Evolutionary conservation across 331 rosid genomes (phyloP), one percentile per base, ranked within the genome.

Genomic region (Saraca asoca): DNA sequence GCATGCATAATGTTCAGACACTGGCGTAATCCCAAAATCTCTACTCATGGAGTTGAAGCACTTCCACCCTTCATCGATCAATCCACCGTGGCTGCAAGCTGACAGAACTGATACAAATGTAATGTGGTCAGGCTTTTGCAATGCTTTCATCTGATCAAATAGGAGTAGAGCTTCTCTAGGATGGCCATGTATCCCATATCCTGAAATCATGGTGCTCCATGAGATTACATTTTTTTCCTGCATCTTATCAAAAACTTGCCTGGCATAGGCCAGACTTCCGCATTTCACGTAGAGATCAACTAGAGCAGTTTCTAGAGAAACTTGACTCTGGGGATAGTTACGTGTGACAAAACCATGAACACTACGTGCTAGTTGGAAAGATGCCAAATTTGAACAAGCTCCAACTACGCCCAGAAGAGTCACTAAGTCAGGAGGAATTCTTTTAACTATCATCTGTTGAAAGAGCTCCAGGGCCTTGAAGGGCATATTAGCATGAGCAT

Each of bases 171-270:
- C 85, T 64, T 74, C 81, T 43, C 51, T 69, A 16, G 79, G 81
- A 16, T 69, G 68, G 45, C 87, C 85, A 43, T 85, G 81, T 33
- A 74, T 72, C 49, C 87, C 90, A 68, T 79, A 79, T 4, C 90
- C 87, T 38, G 83, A 74, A 64, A 85, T 85, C 77, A 81, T 73
- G 62, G 74, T 80, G 50, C 85, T 85, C 83, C 83, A 85, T 11
- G 90, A 73, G 68, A 85, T 50, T 24, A 66, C 73, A 75, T 85
- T 82, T 74, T 72, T 76, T 53, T 56, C 48, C 29, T 57, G 73
- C 78, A 85, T 79, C 39, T 46, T 64, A 38, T 81, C 81, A 50
- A 85, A 85, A 67, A 68, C 58, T 9, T 58, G 59, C 56, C 80
- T 79, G 11, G 85, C 90, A 70, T 73, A 66, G 5, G 17, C 37